Evolutionary conservation across 306 rosid genomes (phyloP), one percentile per base, ranked within the genome.

Genomic region (Castanopsis chinensis): DNA sequence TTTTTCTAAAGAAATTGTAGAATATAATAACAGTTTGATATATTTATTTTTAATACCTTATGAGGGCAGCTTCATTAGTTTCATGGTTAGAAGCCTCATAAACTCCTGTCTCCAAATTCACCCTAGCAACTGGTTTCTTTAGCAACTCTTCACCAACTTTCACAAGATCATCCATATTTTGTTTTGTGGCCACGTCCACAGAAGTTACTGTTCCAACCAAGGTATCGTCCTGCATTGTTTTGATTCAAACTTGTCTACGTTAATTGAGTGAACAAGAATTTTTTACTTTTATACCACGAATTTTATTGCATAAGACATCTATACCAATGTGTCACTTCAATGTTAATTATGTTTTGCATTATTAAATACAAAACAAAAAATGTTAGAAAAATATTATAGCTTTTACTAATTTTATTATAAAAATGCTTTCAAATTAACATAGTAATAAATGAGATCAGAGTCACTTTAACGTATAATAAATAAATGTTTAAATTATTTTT

Each of bases 41-140:
- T 25, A 18, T 18, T 32, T 32, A 32, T 32, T 4, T 32, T 32
- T 32, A 32, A 5, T 4, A 8, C 96, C 93, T 87, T 77, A 1
- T 83, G 27, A 91, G 89, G 25, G 92, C 94, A 35, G 88, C 72
- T 41, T 79, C 85, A 17, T 91, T 91, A 15, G 91, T 89, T 52
- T 74, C 88, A 17, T 74, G 53, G 13, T 12, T 15, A 32, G 23
- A 30, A 19, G 54, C 14, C 80, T 86, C 92, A 9, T 21, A 86
- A 0, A 14, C 3, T 0, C 94, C 91, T 0, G 83, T 88, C 10
- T 82, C 83, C 57, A 90, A 76, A 75, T 92, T 88, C 20, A 92
- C 84, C 87, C 77, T 87, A 3, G 89, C 77, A 76, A 92, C 88
- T 1, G 83, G 88, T 80, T 88, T 90, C 68, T 84, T 83, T 71